Evolutionary conservation across 495 filamentous ascomycete species (phyloP).

Genomic region (Rostrohypoxylon terebratum): DNA sequence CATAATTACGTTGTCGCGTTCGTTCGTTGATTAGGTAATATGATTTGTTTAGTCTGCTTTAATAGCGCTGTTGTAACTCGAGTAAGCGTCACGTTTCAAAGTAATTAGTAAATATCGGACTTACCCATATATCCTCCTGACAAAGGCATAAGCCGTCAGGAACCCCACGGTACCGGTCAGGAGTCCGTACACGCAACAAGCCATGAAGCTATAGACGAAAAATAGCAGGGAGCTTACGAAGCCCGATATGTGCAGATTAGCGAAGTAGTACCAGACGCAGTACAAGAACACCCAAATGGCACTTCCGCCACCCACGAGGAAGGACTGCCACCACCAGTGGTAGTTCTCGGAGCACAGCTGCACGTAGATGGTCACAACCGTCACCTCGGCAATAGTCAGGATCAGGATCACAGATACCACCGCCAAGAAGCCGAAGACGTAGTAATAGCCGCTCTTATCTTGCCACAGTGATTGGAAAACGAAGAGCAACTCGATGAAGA

Average conservation of each 20-base stretch:
- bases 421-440: slow-evolving; percentile 90
- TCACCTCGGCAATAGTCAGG: slow-evolving; percentile 87
- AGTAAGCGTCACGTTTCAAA: slow-evolving; percentile 26
- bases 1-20: slow-evolving; percentile 38
- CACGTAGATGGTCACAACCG: slow-evolving; percentile 87
- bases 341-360: slow-evolving; percentile 92
- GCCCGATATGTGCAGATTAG: slow-evolving; percentile 84
- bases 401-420: slow-evolving; percentile 80
- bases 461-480: slow-evolving; percentile 93
- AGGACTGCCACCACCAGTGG: slow-evolving; percentile 96
- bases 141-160: slow-evolving; percentile 87
- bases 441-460: slow-evolving; percentile 94
- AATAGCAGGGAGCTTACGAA: slow-evolving; percentile 85
- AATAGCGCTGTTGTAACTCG: slow-evolving; percentile 46
- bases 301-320: slow-evolving; percentile 82
- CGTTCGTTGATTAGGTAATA: slow-evolving; percentile 31
- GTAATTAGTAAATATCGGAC: slow-evolving; percentile 39
- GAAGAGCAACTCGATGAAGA: slow-evolving; percentile 94
- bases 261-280: slow-evolving; percentile 87
- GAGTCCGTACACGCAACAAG: slow-evolving; percentile 85
- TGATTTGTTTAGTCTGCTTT: slow-evolving; percentile 48
- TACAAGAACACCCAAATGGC: slow-evolving; percentile 89
- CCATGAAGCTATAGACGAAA: slow-evolving; percentile 84
- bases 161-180: slow-evolving; percentile 90
- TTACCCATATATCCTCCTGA: slow-evolving; percentile 88